Evolutionary conservation across 1,284 basidiomycete species (phyloP), one percentile per base, ranked within the genome.

Genomic region (Coniophora puteana): DNA sequence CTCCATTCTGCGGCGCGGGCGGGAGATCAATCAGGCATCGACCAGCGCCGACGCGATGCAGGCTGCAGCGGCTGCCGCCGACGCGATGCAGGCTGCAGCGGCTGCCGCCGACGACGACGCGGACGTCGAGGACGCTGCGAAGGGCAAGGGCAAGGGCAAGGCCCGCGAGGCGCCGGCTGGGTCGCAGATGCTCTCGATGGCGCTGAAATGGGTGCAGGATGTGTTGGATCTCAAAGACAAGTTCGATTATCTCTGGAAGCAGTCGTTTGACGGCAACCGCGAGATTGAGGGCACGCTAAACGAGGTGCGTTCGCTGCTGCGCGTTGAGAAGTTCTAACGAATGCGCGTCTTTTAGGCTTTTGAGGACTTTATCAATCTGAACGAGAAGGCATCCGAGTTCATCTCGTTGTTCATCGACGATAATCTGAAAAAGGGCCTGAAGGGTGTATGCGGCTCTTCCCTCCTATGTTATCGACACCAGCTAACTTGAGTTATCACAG

Each of bases 401-500:
- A 91, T 98, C 37, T 99, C 95, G 2, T 68, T 99, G 43, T 99
- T 93, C 65, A 94, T 99, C 49, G 96, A 99, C 55, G 95, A 99
- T 53, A 88, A 99, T 60, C 74, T 99, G 28, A 94, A 90, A 66
- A 93, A 93, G 60, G 95, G 96, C 1, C 74, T 98, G 24, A 97
- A 94, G 68, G 90, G 92, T 39, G 93, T 95, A 59, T 51, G 89
- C 69, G 13, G 36, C 33, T 20, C 36, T 12, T 23, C 17, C 8
- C 20, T 34, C 29, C 12, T 23, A 20, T 23, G 16, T 26, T 34
- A 10, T 46, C 2, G 12, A 17, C 22, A 18, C 25, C 23, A 37
- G 12, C 27, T 52, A 23, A 53, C 18, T 33, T 45, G n/a, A 49
- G 36, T 38, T 20, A 18, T 28, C n/a, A 3, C 51, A 96, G 93